Evolutionary conservation across 2,329 filamentous ascomycete species (phyloP), one percentile per base, ranked within the genome.

Genomic region (Aspergillus niger): DNA sequence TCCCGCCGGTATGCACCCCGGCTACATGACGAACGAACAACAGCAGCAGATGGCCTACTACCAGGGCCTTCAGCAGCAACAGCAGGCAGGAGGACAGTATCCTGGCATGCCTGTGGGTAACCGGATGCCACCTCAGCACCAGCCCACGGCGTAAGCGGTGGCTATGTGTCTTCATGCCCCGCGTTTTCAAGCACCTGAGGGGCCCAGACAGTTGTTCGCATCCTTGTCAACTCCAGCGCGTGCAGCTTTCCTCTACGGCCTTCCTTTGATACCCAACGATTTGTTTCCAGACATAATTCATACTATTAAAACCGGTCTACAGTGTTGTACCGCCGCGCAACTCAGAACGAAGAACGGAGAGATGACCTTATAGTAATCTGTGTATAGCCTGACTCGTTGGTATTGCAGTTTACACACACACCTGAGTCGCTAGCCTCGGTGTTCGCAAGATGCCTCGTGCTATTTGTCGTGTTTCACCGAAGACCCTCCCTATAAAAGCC

Each of bases 31-130:
- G 59, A 83, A 82, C 61, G 83, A 85, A 69, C 85, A 88, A 66
- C 85, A 91, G 72, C 88, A 92, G 77, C 90, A 92, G 63, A 83
- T 92, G 71, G 89, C 89, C 36, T 96, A 96, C 75, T 89, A 92
- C 74, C 91, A 87, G 76, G 95, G 95, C 74, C 87, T 96, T 59
- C 84, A 86, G 70, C 88, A 90, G 73, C 85, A 86, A 75, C 89
- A 88, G 77, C 86, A 83, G 69, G 79, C 79, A 55, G 84, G 85
- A 66, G 87, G 86, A 71, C 89, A 89, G 71, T 93, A 92, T 71
- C 87, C 86, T 44, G 79, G 79, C 55, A 91, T 96, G 87, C 89
- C 90, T 56, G 85, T 89, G 57, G 89, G 91, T 74, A 83, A 85
- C 65, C 87, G 90, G 69, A 91, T 95, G 85, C 89, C 90, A 60